Evolutionary conservation across 2,329 filamentous ascomycete genomes (phyloP).

Genomic region (Pseudomassariella vexata): DNA sequence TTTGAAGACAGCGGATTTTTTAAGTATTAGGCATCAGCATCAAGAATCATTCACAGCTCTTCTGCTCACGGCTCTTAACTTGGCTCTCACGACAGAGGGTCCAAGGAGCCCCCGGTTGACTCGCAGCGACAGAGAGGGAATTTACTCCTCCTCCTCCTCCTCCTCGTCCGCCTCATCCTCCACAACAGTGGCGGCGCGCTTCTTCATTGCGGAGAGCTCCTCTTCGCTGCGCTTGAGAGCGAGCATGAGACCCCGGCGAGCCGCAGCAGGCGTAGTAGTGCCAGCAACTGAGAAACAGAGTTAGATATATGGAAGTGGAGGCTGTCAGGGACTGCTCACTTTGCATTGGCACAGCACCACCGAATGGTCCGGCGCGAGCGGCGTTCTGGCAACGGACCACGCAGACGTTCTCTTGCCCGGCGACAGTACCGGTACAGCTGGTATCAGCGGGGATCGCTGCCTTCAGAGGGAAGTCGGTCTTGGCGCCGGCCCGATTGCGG

Average conservation of each 20-base stretch:
- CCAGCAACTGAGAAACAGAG: constrained; percentile 19
- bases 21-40: no score
- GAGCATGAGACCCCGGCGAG: constrained; percentile 17
- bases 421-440: constrained; percentile 54
- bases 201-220: constrained; percentile 7
- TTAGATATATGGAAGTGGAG: constrained; percentile 11
- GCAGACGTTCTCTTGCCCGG: constrained; percentile 54
- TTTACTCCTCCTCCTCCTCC: constrained; percentile 4
- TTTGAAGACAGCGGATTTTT: no score
- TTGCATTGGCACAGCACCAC: constrained; percentile 54
- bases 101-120: no score
- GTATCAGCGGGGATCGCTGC: constrained; percentile 50
- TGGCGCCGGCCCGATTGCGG: constrained; percentile 35
- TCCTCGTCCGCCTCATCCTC: constrained; percentile 9
- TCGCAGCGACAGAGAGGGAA: no score
- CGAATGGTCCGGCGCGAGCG: constrained; percentile 56
- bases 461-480: constrained; percentile 45
- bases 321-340: constrained; percentile 17
- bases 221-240: constrained; percentile 18
- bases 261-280: constrained; percentile 11
- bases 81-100: no score
- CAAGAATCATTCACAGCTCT: no score
- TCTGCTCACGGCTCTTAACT: no score
- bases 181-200: constrained; percentile 3
- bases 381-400: constrained; percentile 58